Evolutionary conservation across 768 basidiomycete genomes (phyloP).

Genomic region (Hericium rajendrae): DNA sequence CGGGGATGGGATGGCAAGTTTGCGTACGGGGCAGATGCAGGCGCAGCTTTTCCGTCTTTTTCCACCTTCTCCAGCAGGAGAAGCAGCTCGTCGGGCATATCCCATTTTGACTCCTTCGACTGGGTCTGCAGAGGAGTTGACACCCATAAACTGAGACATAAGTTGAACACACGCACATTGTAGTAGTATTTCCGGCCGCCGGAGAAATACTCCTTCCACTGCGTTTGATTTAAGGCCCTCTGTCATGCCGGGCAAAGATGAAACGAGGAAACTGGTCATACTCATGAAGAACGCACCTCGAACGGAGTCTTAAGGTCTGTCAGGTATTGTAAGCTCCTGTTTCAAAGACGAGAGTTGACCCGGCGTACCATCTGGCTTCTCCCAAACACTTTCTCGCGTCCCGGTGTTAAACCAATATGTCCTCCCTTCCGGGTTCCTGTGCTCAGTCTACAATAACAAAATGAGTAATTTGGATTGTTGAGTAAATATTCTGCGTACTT

Average conservation of each 20-base stretch:
- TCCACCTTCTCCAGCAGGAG: conserved; percentile 81
- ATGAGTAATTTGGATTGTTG: not conserved
- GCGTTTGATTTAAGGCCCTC: conserved; percentile 82
- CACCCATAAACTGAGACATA: not conserved
- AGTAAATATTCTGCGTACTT: not conserved
- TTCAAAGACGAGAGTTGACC: not conserved
- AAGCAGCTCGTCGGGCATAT: conserved; percentile 88
- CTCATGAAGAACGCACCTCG: conserved; percentile 46
- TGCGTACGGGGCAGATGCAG: conserved; percentile 12
- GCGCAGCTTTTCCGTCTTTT: conserved; percentile 46
- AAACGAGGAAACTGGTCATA: not conserved
- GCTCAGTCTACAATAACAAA: conserved; percentile 57
- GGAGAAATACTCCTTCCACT: conserved; percentile 96
- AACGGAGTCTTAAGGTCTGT: conserved; percentile 85
- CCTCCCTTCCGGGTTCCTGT: conserved; percentile 93
- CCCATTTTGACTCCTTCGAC: conserved; percentile 94
- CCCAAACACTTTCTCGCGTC: conserved; percentile 91
- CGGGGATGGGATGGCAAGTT: not conserved
- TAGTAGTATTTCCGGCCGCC: conserved; percentile 89
- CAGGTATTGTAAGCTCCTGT: not conserved
- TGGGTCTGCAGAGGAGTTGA: conserved; percentile 44
- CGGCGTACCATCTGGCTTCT: conserved; percentile 83
- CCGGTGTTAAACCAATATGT: conserved; percentile 94
- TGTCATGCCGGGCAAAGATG: conserved; percentile 21
- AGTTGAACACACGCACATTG: conserved; percentile 40